A percentile compares a stretch with the other conserved stretches of the same genome.
Conservation (phyloP, 441 rosid species). For the Euphorbia celastroides region DNA sequence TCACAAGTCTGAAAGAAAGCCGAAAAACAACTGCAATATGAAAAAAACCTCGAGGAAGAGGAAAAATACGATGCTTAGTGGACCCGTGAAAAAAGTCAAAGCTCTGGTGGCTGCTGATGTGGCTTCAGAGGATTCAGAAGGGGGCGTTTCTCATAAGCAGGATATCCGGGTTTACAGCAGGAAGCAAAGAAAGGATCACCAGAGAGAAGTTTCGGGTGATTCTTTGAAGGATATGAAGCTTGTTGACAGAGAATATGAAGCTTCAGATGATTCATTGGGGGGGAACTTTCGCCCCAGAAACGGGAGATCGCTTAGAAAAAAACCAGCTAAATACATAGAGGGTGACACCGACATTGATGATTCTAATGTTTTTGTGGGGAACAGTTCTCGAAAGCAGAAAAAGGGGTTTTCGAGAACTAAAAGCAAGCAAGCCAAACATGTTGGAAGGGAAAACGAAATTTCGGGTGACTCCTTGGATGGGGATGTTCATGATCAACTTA, state of each 20-base stretch:
- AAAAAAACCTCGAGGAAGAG: slow-evolving; percentile 54
- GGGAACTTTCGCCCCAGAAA: slow-evolving; percentile 33
- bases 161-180: slow-evolving; percentile 15
- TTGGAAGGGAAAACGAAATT: slow-evolving; percentile 24
- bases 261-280: slow-evolving; percentile 58
- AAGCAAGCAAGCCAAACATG: slow-evolving; percentile 32
- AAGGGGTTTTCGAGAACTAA: slow-evolving; percentile 24
- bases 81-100: slow-evolving; percentile 42
- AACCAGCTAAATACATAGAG: slow-evolving; percentile 37
- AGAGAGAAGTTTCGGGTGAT: slow-evolving; percentile 28
- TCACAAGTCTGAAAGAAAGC: slow-evolving; percentile 46
- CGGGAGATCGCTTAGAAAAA: slow-evolving; percentile 39
- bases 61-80: slow-evolving; percentile 37
- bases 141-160: slow-evolving; percentile 23
- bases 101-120: slow-evolving; percentile 28
- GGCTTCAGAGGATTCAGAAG: slow-evolving; percentile 28
- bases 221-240: slow-evolving; percentile 15
- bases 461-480: slow-evolving; percentile 35
- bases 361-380: slow-evolving; percentile 45
- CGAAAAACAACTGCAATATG: slow-evolving; percentile 26
- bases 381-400: slow-evolving; percentile 33
- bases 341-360: slow-evolving; percentile 35
- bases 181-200: slow-evolving; percentile 17
- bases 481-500: slow-evolving; percentile 22
- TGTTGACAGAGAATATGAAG: slow-evolving; percentile 34